Evolutionary conservation across 2,329 filamentous ascomycete genomes (phyloP).

Genomic region (Aphanoascus verrucosus): DNA sequence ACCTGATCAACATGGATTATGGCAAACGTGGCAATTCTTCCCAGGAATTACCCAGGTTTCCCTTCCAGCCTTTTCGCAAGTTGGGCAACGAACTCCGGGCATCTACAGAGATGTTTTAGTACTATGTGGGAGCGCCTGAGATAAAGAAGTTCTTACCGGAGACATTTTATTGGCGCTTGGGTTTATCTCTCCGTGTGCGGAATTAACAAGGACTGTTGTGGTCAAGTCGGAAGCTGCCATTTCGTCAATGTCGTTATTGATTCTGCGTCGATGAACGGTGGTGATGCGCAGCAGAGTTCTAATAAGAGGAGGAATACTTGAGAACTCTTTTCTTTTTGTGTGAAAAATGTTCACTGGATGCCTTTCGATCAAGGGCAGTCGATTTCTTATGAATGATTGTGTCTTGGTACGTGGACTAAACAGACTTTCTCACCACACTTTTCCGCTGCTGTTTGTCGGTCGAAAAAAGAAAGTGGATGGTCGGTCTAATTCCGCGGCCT

Average conservation of each 20-base stretch:
- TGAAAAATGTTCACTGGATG: background rate
- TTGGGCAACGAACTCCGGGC: slow-evolving; percentile 37
- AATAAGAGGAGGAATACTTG: background rate
- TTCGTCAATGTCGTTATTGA: background rate
- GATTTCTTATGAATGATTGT: slow-evolving; percentile 3
- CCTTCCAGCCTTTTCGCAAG: slow-evolving; percentile 26
- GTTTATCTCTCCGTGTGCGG: background rate
- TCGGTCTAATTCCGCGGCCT: background rate
- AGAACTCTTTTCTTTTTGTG: background rate
- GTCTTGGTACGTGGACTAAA: background rate
- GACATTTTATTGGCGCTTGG: slow-evolving; percentile 12
- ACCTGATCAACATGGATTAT: slow-evolving; percentile 18
- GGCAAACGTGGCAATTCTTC: slow-evolving; percentile 37
- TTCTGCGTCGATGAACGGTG: background rate
- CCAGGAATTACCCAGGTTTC: slow-evolving; percentile 39
- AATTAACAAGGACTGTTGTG: background rate
- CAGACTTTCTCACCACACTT: background rate
- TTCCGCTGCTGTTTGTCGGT: background rate
- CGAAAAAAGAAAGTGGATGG: slow-evolving; percentile 1
- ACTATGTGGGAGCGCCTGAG: background rate
- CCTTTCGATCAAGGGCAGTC: background rate
- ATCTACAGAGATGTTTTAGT: slow-evolving; percentile 24
- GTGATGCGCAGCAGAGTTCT: background rate
- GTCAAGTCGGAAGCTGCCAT: background rate
- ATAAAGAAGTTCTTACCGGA: slow-evolving; percentile 12